Percentiles rank a stretch among this genome's conserved stretches.
These are phyloP conservation scores for Bruguiera parviflora DNA, from an alignment of 345 rosid genomes.

Conservation along the genomic window DNA sequence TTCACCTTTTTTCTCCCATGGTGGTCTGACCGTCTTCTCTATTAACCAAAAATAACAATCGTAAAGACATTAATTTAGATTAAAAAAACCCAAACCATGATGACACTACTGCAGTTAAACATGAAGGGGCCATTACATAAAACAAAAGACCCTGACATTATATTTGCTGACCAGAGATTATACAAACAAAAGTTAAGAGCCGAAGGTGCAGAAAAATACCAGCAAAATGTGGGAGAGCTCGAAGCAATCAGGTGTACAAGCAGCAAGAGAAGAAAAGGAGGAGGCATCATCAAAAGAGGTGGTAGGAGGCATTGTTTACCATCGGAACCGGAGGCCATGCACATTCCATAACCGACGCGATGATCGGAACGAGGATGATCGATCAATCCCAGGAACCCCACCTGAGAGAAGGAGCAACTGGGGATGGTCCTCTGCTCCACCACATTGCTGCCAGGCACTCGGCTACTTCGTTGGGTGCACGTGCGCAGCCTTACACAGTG, in stretches of 20 bases:
- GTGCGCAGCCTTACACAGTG: background rate
- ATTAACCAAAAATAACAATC: too few species aligned
- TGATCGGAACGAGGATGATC: constrained; percentile 23
- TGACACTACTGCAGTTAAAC: background rate
- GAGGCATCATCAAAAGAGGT: constrained; percentile 13
- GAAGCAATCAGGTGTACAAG: constrained; percentile 22
- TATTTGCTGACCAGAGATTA: constrained; percentile 13
- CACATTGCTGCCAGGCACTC: constrained; percentile 11
- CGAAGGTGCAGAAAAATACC: constrained; percentile 3
- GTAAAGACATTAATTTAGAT: too few species aligned
- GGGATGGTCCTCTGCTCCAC: constrained; percentile 44
- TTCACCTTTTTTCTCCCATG: too few species aligned
- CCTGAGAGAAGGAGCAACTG: constrained; percentile 40
- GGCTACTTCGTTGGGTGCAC: background rate
- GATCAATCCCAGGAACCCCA: constrained; percentile 38
- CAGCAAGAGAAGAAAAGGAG: constrained; percentile 20
- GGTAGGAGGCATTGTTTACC: background rate
- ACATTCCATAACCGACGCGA: constrained; percentile 18
- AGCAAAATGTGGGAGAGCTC: constrained; percentile 9
- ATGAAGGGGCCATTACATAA: background rate
- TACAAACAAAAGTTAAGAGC: constrained; percentile 31
- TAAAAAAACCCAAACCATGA: background rate
- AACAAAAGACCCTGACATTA: background rate
- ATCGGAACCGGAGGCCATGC: constrained; percentile 19
- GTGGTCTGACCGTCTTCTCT: too few species aligned